Evolutionary conservation across 176 grass and related monocot genomes (phyloP), one percentile per base, ranked within the genome.

Genomic region (Neostapfia colusana): DNA sequence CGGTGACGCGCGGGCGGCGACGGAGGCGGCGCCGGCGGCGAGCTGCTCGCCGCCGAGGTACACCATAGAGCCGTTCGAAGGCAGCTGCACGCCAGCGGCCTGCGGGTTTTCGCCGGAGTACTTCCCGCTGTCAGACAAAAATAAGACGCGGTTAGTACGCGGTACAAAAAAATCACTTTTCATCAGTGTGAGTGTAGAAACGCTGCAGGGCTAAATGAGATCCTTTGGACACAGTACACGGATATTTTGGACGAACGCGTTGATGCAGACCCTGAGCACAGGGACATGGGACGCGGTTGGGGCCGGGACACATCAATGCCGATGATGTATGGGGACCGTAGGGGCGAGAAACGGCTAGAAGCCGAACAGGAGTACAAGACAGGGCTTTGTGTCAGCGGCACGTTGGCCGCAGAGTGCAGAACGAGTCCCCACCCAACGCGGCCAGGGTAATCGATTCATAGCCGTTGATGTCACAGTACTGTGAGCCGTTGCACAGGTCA

Each of bases 41-140:
- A 83, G 69, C 8, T 88, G 82, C 62, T 91, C 79, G n/a, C 78
- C 78, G 57, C 89, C 84, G 43, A 83, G 61, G 72, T 88, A 91
- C 10, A 83, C 78, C 92, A 92, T 89, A 13, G 89, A 89, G 65
- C 62, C 44, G 78, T 92, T 89, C 8, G 70, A 46, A 13, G 74
- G 21, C 25, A 25, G 46, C 25, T 85, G 86, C 58, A 89, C 77
- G 38, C 83, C 80, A 21, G 81, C 92, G 0, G 92, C 92, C 79
- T 74, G 55, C 41, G 92, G 80, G 71, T 93, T 77, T 70, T 73
- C 70, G 37, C 75, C 81, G 5, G 75, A 28, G 25, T 45, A 83
- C 67, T 96, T 96, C n/a, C 88, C 77, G 65, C 92, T 96, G 75
- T 57, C 50, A 31, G 44, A 70, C 45, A 70, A 17, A 11, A 10